Evolutionary conservation across 345 rosid genomes (phyloP), one percentile per base, ranked within the genome.

Genomic region (Populus pruinosa): DNA sequence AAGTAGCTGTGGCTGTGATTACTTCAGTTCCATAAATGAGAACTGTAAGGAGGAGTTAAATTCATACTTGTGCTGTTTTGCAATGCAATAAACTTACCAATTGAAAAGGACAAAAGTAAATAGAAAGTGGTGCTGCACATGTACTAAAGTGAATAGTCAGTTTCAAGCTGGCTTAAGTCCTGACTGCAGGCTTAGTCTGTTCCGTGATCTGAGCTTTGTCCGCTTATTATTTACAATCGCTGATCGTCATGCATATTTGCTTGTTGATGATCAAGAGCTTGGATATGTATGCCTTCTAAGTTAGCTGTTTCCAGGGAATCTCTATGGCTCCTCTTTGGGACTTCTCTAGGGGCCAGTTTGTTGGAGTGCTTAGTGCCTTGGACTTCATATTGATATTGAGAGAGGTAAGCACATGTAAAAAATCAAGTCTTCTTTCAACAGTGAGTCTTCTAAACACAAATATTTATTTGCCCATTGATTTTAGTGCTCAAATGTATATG

Each of bases 311-410:
- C 49, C 71, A 82, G 84, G 84, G 84, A 74, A 78, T 82, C 72
- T 63, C 84, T n/a, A 65, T 56, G 65, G 84, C 84, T 63, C 84
- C 84, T 39, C 84, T 82, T 70, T 82, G 84, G 84, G 79, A 82
- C 69, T 74, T 75, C 44, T 31, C 39, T 69, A 67, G 43, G 50
- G 78, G 84, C 79, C 82, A 78, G 70, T 82, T 82, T 74, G 79
- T 75, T 70, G 84, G 84, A 75, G 67, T 82, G 82, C 84, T 82
- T 33, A 82, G 79, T 71, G 81, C 84, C 23, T 29, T 71, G 69
- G 84, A 82, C 67, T 82, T 78, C 81, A 82, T 82, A 65, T 67
- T 82, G 65, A 82, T 82, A 63, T 59, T 82, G 73, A 78, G 81
- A 78, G 84, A 82, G 84, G 84, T 82, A 78, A 55, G 76, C 31